Percentiles rank a stretch among this genome's conserved stretches.
Evolutionary conservation across 331 rosid genomes (phyloP).

Genomic region (Arachis monticola): DNA sequence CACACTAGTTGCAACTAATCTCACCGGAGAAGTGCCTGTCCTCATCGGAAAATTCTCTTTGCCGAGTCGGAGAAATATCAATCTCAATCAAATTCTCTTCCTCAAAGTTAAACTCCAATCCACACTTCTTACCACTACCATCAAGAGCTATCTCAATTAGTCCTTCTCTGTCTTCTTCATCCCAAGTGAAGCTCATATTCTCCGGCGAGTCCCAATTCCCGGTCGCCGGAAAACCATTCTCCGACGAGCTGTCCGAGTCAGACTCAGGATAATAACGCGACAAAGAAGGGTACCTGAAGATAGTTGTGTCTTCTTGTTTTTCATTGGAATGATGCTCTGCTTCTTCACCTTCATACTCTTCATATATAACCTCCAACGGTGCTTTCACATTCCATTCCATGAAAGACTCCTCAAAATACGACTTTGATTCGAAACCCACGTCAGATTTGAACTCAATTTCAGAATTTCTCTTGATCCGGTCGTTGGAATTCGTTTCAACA

Average conservation of each 20-base stretch:
- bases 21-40: conserved; percentile 41
- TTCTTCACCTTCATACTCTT: conserved; percentile 66
- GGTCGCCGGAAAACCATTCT: conserved; percentile 41
- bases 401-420: conserved; percentile 61
- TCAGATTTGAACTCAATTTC: conserved; percentile 41
- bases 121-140: conserved; percentile 46
- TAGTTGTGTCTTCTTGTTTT: conserved; percentile 23
- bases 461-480: conserved; percentile 34
- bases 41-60: conserved; percentile 44
- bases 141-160: conserved; percentile 86
- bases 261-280: conserved; percentile 80
- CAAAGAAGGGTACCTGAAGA: conserved; percentile 55
- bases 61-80: conserved; percentile 66
- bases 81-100: conserved; percentile 93
- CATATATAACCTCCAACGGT: conserved; percentile 83
- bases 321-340: conserved; percentile 42
- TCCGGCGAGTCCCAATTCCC: conserved; percentile 60
- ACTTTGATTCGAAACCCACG: conserved; percentile 45
- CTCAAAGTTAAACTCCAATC: conserved; percentile 58
- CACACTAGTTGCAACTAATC: conserved; percentile 46
- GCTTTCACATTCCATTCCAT: conserved; percentile 83
- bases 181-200: conserved; percentile 56
- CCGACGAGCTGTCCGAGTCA: conserved; percentile 82
- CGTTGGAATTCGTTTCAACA: conserved; percentile 34
- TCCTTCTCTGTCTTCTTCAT: conserved; percentile 81